These are phyloP conservation scores for Penicillium nordicum DNA, from an alignment of 2,329 filamentous ascomycete genomes.

Conservation along the genomic window DNA sequence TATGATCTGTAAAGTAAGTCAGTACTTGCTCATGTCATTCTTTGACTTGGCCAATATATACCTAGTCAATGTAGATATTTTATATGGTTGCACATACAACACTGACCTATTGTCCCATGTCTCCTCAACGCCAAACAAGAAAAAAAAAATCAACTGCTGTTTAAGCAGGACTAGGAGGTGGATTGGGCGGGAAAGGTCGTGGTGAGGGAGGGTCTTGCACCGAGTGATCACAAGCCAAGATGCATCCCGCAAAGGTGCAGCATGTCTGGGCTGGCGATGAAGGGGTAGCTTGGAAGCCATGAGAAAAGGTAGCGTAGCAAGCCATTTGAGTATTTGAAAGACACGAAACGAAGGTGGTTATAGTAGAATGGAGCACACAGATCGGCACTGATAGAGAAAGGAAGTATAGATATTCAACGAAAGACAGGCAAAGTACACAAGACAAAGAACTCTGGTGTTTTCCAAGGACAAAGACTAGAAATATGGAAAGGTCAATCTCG, in stretches of 20 bases:
- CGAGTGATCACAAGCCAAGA: conserved; percentile 18
- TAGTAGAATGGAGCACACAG: neutral
- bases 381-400: neutral
- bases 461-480: neutral
- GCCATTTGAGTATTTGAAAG: conserved; percentile 5
- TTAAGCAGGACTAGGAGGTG: conserved; percentile 40
- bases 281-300: neutral
- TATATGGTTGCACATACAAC: neutral
- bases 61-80: neutral
- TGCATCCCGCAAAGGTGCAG: conserved; percentile 2
- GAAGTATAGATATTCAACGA: neutral
- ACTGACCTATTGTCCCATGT: conserved; percentile 13
- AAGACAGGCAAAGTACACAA: neutral
- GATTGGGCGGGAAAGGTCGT: conserved; percentile 38
- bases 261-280: neutral
- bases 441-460: neutral
- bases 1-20: neutral
- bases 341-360: neutral
- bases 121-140: conserved; percentile 16
- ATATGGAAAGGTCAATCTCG: neutral
- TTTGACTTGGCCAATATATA: neutral
- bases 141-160: neutral
- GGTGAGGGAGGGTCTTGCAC: conserved; percentile 27
- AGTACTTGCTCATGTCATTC: neutral
- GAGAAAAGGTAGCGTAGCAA: neutral